Percentiles rank a stretch among this genome's conserved stretches.
These are phyloP conservation scores for Fusarium dimerum DNA, from an alignment of 2,329 filamentous ascomycete genomes.

Conservation along the genomic window DNA sequence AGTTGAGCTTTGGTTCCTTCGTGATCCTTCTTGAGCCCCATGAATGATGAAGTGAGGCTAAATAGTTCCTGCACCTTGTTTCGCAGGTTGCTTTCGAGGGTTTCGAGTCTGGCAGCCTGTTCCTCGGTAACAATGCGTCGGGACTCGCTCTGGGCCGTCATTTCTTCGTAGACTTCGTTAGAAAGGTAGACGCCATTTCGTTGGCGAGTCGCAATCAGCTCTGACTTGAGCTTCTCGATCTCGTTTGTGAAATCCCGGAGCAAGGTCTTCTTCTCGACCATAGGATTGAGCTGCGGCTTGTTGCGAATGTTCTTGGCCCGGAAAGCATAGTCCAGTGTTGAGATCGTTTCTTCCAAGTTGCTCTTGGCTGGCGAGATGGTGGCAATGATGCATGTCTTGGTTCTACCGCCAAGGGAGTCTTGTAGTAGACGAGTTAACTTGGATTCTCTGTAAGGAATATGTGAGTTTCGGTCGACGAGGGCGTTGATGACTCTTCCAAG, in stretches of 20 bases:
- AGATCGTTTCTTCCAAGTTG: constrained; percentile 97
- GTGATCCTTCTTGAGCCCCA: constrained; percentile 85
- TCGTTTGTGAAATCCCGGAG: constrained; percentile 87
- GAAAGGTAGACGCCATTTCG: constrained; percentile 94
- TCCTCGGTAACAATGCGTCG: constrained; percentile 89
- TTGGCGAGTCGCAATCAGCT: constrained; percentile 88
- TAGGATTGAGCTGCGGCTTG: constrained; percentile 91
- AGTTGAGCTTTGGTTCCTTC: constrained; percentile 72
- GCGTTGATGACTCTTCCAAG: constrained; percentile 97
- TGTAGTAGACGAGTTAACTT: constrained; percentile 93
- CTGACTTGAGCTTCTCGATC: constrained; percentile 92
- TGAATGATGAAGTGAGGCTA: constrained; percentile 81
- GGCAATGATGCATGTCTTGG: constrained; percentile 98
- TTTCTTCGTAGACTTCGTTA: constrained; percentile 84
- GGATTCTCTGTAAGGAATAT: constrained; percentile 92
- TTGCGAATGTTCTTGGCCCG: constrained; percentile 98
- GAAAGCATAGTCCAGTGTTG: constrained; percentile 96
- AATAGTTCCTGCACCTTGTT: constrained; percentile 95
- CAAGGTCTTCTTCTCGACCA: constrained; percentile 90
- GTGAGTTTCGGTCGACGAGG: constrained; percentile 82
- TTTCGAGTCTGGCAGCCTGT: constrained; percentile 87
- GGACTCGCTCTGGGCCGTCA: constrained; percentile 90
- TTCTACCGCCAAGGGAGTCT: constrained; percentile 92
- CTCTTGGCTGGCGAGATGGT: constrained; percentile 93
- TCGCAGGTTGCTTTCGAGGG: constrained; percentile 83